A percentile compares a stretch with the other conserved stretches of the same genome.
Conservation (phyloP, 148 eudicot species). For the Silene latifolia region DNA sequence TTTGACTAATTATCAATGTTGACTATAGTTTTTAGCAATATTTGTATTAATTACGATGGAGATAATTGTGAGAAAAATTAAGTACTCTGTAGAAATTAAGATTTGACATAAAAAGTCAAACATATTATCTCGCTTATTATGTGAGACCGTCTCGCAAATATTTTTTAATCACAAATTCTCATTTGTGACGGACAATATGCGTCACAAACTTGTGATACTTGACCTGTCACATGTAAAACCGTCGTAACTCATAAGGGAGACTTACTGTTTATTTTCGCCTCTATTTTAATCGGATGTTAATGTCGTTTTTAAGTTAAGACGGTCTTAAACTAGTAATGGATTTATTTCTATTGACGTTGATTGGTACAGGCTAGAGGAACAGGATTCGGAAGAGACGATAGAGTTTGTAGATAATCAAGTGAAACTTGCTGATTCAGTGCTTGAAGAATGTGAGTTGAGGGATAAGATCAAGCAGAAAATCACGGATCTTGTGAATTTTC, state of each 20-base stretch:
- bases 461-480: conserved; percentile 62
- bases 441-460: conserved; percentile 62
- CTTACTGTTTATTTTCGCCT: too few relatives aligned
- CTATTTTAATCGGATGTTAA: too few relatives aligned
- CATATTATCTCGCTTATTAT: too few relatives aligned
- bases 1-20: background rate
- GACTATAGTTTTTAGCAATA: background rate
- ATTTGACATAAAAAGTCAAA: background rate
- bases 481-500: conserved; percentile 64
- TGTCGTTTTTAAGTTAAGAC: too few relatives aligned
- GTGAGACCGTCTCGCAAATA: too few relatives aligned
- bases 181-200: too few relatives aligned
- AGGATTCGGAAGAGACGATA: conserved; percentile 77
- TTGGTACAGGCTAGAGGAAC: conserved; percentile 78
- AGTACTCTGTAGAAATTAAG: background rate
- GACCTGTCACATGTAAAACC: too few relatives aligned
- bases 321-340: too few relatives aligned
- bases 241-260: too few relatives aligned
- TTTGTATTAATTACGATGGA: background rate
- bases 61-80: background rate
- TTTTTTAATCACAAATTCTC: too few relatives aligned
- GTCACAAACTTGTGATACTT: too few relatives aligned
- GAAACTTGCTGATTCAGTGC: conserved; percentile 65
- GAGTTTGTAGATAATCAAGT: conserved; percentile 76
- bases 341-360: background rate